Evolutionary conservation across 768 basidiomycete genomes (phyloP), one percentile per base, ranked within the genome.

Genomic region (Cyclocybe aegerita): DNA sequence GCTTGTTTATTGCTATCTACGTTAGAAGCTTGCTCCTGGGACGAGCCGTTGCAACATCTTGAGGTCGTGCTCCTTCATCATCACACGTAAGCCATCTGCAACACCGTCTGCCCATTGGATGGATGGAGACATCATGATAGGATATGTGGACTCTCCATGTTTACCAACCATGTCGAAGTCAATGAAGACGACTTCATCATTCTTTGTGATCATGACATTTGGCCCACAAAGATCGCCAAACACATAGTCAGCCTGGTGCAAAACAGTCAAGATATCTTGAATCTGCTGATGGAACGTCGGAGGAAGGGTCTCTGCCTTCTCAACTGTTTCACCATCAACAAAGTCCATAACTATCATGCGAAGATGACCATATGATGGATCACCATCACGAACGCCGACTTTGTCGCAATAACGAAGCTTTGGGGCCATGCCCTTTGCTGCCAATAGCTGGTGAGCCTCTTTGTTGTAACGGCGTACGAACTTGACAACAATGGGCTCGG

Each of bases 401-500:
- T 23, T 23, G 23, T 2, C 23, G 23, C 23, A 23, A 23, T 23
- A 23, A 23, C 23, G 49, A 34, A 52, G 45, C 1, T 47, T 42
- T 9, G 54, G 54, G 42, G 54, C 44, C 30, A 52, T 16, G 32
- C 45, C 54, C 4, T 47, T 40, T 14, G 11, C 35, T n/a, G 44
- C 54, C 37, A 55, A 45, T 14, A 51, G 30, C 14, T 34, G 30
- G 31, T 55, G 54, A 16, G 54, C 54, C 54, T 39, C 37, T 50
- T 42, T 32, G 11, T 37, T 37, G 29, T 49, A 49, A 8, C 41
- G 32, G n/a, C 46, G 46, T 40, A 65, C 66, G 35, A 73, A 73
- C 55, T 71, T 73, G 53, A 73, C 60, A 3, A 71, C 60, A 10
- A 61, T 34, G 30, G 46, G 2, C 17, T 44, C 0, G 7, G 15